Evolutionary conservation across 1,139 yeast species (phyloP).

Genomic region (Zygosaccharomyces sapae): DNA sequence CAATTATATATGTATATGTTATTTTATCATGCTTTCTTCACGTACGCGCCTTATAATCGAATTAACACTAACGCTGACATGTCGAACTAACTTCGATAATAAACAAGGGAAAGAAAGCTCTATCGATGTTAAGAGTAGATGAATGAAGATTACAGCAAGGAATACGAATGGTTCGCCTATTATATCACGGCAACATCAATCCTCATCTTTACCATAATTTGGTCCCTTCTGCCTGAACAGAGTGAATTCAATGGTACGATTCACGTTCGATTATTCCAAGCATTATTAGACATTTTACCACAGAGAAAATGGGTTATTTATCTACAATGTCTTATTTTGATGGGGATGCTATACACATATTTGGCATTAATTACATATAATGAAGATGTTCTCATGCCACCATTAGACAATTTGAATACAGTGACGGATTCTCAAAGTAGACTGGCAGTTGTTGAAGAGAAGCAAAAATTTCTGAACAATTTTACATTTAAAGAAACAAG

Average conservation of each 20-base stretch:
- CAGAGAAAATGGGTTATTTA: conserved; percentile 29
- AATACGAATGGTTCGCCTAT: conserved; percentile 30
- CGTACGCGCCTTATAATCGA: background rate
- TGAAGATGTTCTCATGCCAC: conserved; percentile 63
- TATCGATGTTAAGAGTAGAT: conserved; percentile 15
- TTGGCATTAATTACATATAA: conserved; percentile 67
- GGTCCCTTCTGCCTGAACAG: conserved; percentile 25
- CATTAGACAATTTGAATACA: conserved; percentile 56
- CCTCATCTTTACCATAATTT: conserved; percentile 20
- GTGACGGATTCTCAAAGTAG: conserved; percentile 67
- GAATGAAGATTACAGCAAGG: conserved; percentile 20
- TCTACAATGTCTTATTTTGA: conserved; percentile 37
- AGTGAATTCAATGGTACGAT: conserved; percentile 4
- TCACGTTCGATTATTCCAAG: conserved; percentile 15
- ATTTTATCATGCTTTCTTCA: background rate
- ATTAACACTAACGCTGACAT: no score
- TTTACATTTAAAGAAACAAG: conserved; percentile 57
- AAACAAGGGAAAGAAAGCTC: background rate
- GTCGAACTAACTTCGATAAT: background rate
- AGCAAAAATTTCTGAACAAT: conserved; percentile 33
- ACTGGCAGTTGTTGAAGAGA: conserved; percentile 38
- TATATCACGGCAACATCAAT: conserved; percentile 24
- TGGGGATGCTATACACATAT: conserved; percentile 68
- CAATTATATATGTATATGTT: background rate
- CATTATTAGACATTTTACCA: conserved; percentile 24